A percentile compares a stretch with the other conserved stretches of the same genome.
Evolutionary conservation across 805 yeast genomes (phyloP).

Genomic region (Lipomyces anomalus): DNA sequence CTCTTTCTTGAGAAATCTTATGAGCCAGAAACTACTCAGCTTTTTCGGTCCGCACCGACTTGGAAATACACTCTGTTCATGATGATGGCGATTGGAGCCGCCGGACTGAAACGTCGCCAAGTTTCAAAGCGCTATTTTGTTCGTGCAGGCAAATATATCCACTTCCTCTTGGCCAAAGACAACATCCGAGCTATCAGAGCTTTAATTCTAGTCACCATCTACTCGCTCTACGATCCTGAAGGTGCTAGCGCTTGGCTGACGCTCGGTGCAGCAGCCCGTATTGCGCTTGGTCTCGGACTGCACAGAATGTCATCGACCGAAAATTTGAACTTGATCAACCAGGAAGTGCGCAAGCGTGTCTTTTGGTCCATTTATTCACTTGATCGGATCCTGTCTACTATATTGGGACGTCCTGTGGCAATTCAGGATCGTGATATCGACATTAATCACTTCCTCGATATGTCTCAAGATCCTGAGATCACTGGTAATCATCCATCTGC

Average conservation of each 20-base stretch:
- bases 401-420: conserved; percentile 46
- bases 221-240: conserved; percentile 27
- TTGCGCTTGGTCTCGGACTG: conserved; percentile 28
- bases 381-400: conserved; percentile 41
- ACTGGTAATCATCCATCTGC: conserved; percentile 1
- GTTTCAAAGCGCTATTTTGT: conserved; percentile 9
- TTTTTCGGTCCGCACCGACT: conserved; percentile 4
- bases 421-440: conserved; percentile 49
- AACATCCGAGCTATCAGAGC: conserved; percentile 14
- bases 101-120: conserved; percentile 9
- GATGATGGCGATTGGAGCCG: conserved; percentile 17
- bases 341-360: conserved; percentile 26
- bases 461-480: conserved; percentile 6
- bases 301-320: conserved; percentile 24
- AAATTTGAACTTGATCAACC: conserved; percentile 18
- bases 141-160: conserved; percentile 4
- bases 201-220: conserved; percentile 17
- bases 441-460: conserved; percentile 9
- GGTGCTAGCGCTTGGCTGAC: conserved; percentile 32
- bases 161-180: conserved; percentile 3
- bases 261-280: conserved; percentile 29
- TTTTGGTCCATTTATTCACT: conserved; percentile 29
- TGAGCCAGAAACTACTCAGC: conserved; percentile 2
- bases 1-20: conserved; percentile 14
- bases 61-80: conserved; percentile 13